phyloP scores from a whole-genome alignment of 2,329 filamentous ascomycete species.

The Colletotrichum phormii region DNA sequence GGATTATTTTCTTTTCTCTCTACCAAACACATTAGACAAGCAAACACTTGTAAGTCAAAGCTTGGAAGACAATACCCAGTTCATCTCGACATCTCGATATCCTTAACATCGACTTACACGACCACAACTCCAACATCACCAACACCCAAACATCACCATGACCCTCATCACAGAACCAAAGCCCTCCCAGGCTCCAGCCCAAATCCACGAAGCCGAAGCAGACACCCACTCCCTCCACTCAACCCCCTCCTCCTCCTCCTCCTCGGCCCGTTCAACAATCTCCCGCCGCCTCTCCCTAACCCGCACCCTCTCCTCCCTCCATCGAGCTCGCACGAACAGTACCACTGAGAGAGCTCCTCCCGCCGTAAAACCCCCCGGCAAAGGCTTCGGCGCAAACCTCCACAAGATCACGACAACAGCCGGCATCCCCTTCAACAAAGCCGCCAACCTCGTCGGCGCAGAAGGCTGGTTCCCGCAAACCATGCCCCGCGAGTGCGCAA shows the following conservation, averaged over 20 bases:
- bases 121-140: neutral
- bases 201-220: neutral
- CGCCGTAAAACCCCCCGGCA: conserved; percentile 9
- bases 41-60: neutral
- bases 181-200: neutral
- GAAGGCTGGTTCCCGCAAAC: conserved; percentile 83
- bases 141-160: neutral
- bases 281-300: conserved; percentile 22
- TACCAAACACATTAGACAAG: neutral
- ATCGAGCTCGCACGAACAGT: neutral
- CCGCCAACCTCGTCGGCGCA: conserved; percentile 76
- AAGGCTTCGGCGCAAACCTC: conserved; percentile 64
- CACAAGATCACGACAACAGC: conserved; percentile 75
- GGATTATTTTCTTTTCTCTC: too few species aligned
- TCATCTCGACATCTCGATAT: neutral
- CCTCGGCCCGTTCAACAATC: conserved; percentile 1
- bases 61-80: neutral
- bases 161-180: neutral
- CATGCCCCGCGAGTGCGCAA: conserved; percentile 80
- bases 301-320: conserved; percentile 12
- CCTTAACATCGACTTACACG: neutral
- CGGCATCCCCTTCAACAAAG: conserved; percentile 73
- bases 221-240: conserved; percentile 1
- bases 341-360: neutral
- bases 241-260: conserved; percentile 3